Conservation (phyloP, 148 eudicot species). For the Camellia granthamiana region DNA sequence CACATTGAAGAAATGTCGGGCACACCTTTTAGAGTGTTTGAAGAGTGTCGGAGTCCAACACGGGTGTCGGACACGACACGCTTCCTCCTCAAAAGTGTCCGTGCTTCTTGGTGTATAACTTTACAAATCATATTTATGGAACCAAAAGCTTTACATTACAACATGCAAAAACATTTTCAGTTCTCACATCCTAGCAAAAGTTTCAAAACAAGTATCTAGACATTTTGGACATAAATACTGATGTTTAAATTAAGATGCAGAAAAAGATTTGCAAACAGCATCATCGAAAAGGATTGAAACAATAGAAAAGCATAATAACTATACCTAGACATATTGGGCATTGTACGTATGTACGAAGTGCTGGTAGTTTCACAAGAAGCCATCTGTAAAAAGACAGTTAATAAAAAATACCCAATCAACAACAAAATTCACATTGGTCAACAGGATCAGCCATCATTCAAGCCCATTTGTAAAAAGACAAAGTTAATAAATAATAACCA, state of each 20-base stretch:
- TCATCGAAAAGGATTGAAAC: not conserved
- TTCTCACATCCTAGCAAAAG: not conserved
- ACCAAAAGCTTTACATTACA: not conserved
- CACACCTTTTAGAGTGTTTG: too few relatives aligned
- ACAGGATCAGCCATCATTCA: not conserved
- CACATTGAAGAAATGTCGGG: too few relatives aligned
- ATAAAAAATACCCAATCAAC: not conserved
- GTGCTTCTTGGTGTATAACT: not conserved
- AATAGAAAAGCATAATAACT: not conserved
- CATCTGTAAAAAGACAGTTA: conserved; percentile 36
- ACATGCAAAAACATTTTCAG: not conserved
- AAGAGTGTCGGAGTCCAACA: too few relatives aligned
- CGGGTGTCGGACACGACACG: too few relatives aligned
- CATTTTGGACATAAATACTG: not conserved
- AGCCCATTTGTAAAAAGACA: conserved; percentile 5
- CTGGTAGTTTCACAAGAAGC: conserved; percentile 28
- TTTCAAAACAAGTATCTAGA: not conserved
- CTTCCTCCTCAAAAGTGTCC: too few relatives aligned
- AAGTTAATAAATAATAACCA: not conserved
- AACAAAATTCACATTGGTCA: not conserved
- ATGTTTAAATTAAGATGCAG: conserved; percentile 6
- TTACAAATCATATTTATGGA: not conserved
- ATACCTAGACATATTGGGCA: conserved; percentile 53
- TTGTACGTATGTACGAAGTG: conserved; percentile 43
- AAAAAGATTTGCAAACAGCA: not conserved